These are phyloP conservation scores for Sphagnum tenellum DNA, from an alignment of 225 moss, liverwort and hornwort species.

Conservation along the genomic window DNA sequence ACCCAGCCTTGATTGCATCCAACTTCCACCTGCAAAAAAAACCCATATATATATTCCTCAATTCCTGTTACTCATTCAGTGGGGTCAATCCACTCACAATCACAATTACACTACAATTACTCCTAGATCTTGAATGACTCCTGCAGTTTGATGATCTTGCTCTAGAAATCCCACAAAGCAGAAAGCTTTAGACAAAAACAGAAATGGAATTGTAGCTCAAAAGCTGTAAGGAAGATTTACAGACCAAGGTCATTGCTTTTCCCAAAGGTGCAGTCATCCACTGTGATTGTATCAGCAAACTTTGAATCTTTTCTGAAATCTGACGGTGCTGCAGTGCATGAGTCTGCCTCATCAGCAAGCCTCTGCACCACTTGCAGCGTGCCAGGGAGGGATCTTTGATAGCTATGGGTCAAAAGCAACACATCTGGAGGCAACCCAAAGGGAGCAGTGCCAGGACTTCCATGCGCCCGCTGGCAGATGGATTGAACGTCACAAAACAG, in stretches of 20 bases:
- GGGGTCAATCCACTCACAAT: too few relatives aligned
- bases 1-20: slow-evolving; percentile 38
- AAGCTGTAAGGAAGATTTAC: background rate
- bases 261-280: slow-evolving; percentile 10
- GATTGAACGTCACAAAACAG: slow-evolving; percentile 47
- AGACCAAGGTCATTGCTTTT: slow-evolving; percentile 22
- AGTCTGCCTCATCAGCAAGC: slow-evolving; percentile 42
- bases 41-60: too few relatives aligned
- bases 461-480: slow-evolving; percentile 19
- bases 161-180: too few relatives aligned
- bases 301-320: slow-evolving; percentile 10
- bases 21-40: slow-evolving; percentile 10
- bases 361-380: slow-evolving; percentile 46
- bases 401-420: slow-evolving; percentile 32
- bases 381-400: slow-evolving; percentile 42
- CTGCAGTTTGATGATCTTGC: too few relatives aligned
- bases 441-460: slow-evolving; percentile 11
- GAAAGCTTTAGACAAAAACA: too few relatives aligned
- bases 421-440: slow-evolving; percentile 24
- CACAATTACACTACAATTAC: too few relatives aligned
- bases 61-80: too few relatives aligned
- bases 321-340: slow-evolving; percentile 20
- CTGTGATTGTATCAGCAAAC: slow-evolving; percentile 12
- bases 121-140: too few relatives aligned
- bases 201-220: too few relatives aligned